Percentiles rank a stretch among this genome's conserved stretches.
Conservation (phyloP, 2,329 filamentous ascomycete species). For the Scedosporium dehoogii region DNA sequence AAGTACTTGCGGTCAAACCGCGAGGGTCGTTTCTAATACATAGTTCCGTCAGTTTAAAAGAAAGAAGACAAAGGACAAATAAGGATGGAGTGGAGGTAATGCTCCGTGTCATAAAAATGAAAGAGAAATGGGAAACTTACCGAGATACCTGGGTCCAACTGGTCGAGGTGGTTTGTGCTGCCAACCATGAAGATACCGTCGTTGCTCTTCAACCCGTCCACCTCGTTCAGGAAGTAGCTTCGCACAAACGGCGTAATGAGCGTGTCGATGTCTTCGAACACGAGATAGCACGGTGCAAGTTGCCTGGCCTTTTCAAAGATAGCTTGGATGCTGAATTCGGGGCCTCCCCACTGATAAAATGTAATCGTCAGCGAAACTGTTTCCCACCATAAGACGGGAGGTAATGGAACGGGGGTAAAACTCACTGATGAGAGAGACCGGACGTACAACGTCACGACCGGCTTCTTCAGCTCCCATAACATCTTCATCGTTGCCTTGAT, state of each 20-base stretch:
- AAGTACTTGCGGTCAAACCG: slow-evolving; percentile 59
- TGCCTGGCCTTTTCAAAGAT: slow-evolving; percentile 52
- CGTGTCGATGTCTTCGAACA: slow-evolving; percentile 64
- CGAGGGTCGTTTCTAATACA: slow-evolving; percentile 48
- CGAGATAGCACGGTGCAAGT: slow-evolving; percentile 57
- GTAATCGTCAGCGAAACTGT: slow-evolving; percentile 14
- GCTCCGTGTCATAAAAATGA: neutral
- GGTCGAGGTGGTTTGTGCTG: slow-evolving; percentile 56
- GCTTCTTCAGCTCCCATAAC: slow-evolving; percentile 41
- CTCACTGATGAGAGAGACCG: slow-evolving; percentile 34
- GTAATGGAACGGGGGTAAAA: slow-evolving; percentile 9
- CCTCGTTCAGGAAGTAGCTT: slow-evolving; percentile 63
- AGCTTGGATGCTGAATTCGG: slow-evolving; percentile 40
- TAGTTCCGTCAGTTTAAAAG: neutral
- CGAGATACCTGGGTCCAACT: slow-evolving; percentile 55
- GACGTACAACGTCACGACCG: slow-evolving; percentile 53
- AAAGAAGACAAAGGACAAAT: neutral
- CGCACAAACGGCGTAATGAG: slow-evolving; percentile 50
- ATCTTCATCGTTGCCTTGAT: slow-evolving; percentile 62
- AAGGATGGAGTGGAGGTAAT: neutral
- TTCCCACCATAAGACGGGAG: neutral
- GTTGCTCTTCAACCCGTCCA: slow-evolving; percentile 59
- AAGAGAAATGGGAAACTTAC: slow-evolving; percentile 19
- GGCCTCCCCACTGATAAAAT: slow-evolving; percentile 34
- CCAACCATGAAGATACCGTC: slow-evolving; percentile 63